phyloP scores from a whole-genome alignment of 257 asterid genomes.

The Scutellaria barbata region DNA sequence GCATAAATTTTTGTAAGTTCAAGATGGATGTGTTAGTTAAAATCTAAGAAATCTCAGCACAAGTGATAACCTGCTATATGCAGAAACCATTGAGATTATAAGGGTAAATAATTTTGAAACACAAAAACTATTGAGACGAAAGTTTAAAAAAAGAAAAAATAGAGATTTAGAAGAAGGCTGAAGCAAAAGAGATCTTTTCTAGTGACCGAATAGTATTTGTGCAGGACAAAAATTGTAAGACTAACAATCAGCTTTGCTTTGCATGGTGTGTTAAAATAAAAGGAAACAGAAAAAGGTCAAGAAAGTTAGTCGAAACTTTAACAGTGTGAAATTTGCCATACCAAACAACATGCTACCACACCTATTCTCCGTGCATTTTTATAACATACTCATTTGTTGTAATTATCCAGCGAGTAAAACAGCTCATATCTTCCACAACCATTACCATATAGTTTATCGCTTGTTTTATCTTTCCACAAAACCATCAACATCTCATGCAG shows the following conservation, averaged over 20 bases:
- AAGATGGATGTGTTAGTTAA: not conserved
- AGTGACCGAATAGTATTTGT: not conserved
- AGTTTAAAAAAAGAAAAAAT: no score
- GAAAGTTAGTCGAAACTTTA: not conserved
- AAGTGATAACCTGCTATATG: conserved; percentile 2
- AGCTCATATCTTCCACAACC: conserved; percentile 5
- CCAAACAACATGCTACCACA: not conserved
- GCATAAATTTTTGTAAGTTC: conserved; percentile 22
- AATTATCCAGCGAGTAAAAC: conserved; percentile 1
- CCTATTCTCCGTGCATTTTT: no score
- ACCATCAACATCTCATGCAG: conserved; percentile 1
- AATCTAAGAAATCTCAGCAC: not conserved
- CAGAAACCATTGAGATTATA: not conserved
- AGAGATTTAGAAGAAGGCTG: conserved; percentile 2
- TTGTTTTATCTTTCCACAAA: not conserved
- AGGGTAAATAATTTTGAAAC: conserved; percentile 6
- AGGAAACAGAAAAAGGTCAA: no score
- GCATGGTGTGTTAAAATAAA: no score
- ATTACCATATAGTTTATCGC: not conserved
- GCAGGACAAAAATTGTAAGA: no score
- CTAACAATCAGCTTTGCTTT: no score
- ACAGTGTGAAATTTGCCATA: not conserved
- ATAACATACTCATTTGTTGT: not conserved
- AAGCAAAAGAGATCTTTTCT: not conserved
- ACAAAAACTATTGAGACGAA: not conserved